Conservation (phyloP, 1,284 basidiomycete species). For the Pascua guehoae region DNA sequence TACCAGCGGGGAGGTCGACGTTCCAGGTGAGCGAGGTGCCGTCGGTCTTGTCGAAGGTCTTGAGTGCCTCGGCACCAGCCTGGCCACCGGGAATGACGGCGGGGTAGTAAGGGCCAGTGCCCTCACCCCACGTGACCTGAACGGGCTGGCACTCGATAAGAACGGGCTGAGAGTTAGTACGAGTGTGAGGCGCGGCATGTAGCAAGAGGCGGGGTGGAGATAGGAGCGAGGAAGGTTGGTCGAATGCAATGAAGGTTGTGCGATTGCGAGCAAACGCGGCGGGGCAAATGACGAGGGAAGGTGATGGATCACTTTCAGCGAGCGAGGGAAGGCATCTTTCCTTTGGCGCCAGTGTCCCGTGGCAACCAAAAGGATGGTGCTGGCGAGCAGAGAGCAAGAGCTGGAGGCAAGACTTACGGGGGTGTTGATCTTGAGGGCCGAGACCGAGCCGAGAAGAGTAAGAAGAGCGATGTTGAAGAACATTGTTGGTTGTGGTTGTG, state of each 20-base stretch:
- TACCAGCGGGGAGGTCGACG: slow-evolving; percentile 57
- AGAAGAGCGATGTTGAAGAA: neutral
- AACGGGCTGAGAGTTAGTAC: slow-evolving; percentile 24
- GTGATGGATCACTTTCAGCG: neutral
- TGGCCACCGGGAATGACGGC: slow-evolving; percentile 67
- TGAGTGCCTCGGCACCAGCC: slow-evolving; percentile 52
- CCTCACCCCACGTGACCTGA: slow-evolving; percentile 57
- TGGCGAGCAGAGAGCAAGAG: too few species aligned
- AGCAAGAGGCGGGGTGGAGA: neutral
- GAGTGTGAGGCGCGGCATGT: neutral
- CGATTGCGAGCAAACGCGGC: slow-evolving; percentile 2
- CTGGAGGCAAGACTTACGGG: slow-evolving; percentile 44
- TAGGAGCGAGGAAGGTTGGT: neutral
- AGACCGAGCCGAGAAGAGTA: slow-evolving; percentile 41
- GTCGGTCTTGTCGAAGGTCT: slow-evolving; percentile 34
- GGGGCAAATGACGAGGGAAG: neutral
- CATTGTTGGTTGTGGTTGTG: neutral
- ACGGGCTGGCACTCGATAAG: slow-evolving; percentile 44
- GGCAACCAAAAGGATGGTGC: too few species aligned
- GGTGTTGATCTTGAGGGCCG: slow-evolving; percentile 61
- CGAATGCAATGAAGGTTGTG: too few species aligned
- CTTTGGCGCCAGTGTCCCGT: too few species aligned
- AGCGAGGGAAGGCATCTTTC: too few species aligned
- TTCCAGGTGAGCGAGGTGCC: slow-evolving; percentile 60
- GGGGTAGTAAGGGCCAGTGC: slow-evolving; percentile 61